These are phyloP conservation scores for Artemisia argyi DNA, from an alignment of 129 eudicot genomes.

Conservation along the genomic window DNA sequence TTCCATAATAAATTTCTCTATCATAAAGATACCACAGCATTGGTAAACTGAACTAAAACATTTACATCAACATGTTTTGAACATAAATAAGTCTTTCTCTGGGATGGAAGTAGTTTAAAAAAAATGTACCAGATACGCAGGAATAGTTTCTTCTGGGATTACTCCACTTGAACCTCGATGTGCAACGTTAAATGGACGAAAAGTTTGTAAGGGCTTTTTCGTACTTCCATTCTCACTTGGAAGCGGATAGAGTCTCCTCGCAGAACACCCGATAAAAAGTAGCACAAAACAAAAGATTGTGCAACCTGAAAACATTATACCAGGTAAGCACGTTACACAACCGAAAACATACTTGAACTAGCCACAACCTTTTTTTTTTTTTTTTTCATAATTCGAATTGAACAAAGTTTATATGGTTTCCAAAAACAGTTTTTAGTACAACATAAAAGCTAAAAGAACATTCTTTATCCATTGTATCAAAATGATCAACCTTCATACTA, in stretches of 20 bases:
- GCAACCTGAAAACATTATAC: slow-evolving; percentile 43
- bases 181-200: slow-evolving; percentile 88
- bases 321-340: slow-evolving; percentile 3
- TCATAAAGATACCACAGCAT: background rate
- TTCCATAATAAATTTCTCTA: background rate
- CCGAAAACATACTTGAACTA: slow-evolving; percentile 3
- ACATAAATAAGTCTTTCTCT: too few species aligned
- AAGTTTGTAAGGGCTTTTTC: slow-evolving; percentile 77
- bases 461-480: too few species aligned
- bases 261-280: slow-evolving; percentile 61
- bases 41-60: too few species aligned
- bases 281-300: slow-evolving; percentile 60
- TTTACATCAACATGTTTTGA: too few species aligned
- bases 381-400: background rate
- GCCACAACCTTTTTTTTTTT: background rate
- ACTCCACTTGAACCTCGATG: slow-evolving; percentile 98
- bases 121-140: slow-evolving; percentile 74
- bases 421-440: background rate
- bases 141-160: slow-evolving; percentile 84
- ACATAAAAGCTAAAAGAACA: background rate
- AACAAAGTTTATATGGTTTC: background rate
- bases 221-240: slow-evolving; percentile 63
- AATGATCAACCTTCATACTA: too few species aligned
- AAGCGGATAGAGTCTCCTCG: slow-evolving; percentile 73
- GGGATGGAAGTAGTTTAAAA: background rate